Evolutionary conservation across 2,329 filamentous ascomycete species (phyloP).

Genomic region (Phaeosphaeriaceae sp.): DNA sequence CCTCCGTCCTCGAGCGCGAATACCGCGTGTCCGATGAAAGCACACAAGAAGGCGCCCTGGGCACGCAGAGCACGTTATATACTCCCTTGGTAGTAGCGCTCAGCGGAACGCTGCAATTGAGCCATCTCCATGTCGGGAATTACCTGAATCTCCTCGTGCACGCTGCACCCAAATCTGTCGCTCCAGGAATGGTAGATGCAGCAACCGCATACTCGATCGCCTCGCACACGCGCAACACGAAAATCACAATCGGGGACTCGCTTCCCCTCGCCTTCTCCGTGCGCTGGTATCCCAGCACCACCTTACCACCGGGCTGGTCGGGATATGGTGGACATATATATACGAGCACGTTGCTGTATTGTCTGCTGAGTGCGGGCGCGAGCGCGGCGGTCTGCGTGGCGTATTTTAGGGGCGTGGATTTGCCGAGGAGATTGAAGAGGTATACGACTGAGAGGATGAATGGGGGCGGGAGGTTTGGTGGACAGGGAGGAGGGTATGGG

Average conservation of each 20-base stretch:
- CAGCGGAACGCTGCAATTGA: constrained; percentile 85
- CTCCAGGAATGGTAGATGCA: constrained; percentile 82
- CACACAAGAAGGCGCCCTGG: constrained; percentile 46
- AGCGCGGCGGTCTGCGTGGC: constrained; percentile 61
- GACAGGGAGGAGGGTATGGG: constrained; percentile 40
- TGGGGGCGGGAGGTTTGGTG: constrained; percentile 48
- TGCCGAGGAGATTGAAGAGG: constrained; percentile 60
- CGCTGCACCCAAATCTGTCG: constrained; percentile 61
- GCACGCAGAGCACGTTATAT: constrained; percentile 57
- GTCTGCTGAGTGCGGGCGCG: constrained; percentile 55
- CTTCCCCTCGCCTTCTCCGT: constrained; percentile 81
- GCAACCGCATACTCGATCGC: constrained; percentile 87
- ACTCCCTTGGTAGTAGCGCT: constrained; percentile 89
- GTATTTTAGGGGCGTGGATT: constrained; percentile 63
- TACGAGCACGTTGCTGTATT: constrained; percentile 59
- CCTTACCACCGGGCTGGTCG: constrained; percentile 67
- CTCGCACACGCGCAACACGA: constrained; percentile 63
- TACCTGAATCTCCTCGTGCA: constrained; percentile 89
- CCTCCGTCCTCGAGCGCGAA: constrained; percentile 42
- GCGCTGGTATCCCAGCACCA: constrained; percentile 83
- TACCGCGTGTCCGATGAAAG: constrained; percentile 50
- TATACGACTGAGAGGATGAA: constrained; percentile 64
- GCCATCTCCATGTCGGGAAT: constrained; percentile 85
- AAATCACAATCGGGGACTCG: constrained; percentile 86
- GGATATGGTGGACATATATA: constrained; percentile 61